Evolutionary conservation across 768 basidiomycete genomes (phyloP).

Genomic region (Amanita fuliginea): DNA sequence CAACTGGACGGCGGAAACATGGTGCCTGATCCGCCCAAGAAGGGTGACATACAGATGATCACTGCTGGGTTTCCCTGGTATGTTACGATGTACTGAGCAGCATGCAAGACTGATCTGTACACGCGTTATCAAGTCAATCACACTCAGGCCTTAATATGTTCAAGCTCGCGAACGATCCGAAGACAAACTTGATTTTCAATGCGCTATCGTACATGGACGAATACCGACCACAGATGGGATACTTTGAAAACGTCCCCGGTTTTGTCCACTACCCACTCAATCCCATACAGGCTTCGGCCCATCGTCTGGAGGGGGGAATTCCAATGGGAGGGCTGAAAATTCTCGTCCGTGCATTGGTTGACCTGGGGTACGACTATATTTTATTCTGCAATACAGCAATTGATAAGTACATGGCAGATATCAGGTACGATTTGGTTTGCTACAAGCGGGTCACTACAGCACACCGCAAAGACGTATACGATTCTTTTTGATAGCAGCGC

Average conservation of each 20-base stretch:
- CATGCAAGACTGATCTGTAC: neutral
- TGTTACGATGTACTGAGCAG: constrained; percentile 1
- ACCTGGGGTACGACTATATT: constrained; percentile 43
- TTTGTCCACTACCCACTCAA: constrained; percentile 34
- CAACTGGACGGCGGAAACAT: constrained; percentile 25
- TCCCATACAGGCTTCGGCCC: constrained; percentile 23
- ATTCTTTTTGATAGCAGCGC: constrained; percentile 43
- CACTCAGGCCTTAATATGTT: constrained; percentile 69
- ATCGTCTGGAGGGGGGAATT: constrained; percentile 52
- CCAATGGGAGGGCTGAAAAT: constrained; percentile 70
- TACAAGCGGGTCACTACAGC: constrained; percentile 48
- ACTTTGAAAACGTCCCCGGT: constrained; percentile 45
- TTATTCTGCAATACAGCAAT: neutral
- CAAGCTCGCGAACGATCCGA: constrained; percentile 52
- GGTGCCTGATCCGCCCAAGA: constrained; percentile 35
- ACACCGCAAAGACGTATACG: constrained; percentile 43
- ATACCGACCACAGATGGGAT: constrained; percentile 28
- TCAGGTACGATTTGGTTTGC: constrained; percentile 36
- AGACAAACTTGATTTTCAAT: constrained; percentile 60
- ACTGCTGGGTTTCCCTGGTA: constrained; percentile 73
- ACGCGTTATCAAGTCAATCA: constrained; percentile 41
- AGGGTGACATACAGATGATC: constrained; percentile 49
- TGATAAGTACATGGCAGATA: constrained; percentile 24
- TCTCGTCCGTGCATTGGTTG: constrained; percentile 43
- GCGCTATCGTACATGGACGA: constrained; percentile 41